Percentiles rank a stretch among this genome's conserved stretches.
phyloP scores from a whole-genome alignment of 257 asterid genomes.

The Craterostigma plantagineum region DNA sequence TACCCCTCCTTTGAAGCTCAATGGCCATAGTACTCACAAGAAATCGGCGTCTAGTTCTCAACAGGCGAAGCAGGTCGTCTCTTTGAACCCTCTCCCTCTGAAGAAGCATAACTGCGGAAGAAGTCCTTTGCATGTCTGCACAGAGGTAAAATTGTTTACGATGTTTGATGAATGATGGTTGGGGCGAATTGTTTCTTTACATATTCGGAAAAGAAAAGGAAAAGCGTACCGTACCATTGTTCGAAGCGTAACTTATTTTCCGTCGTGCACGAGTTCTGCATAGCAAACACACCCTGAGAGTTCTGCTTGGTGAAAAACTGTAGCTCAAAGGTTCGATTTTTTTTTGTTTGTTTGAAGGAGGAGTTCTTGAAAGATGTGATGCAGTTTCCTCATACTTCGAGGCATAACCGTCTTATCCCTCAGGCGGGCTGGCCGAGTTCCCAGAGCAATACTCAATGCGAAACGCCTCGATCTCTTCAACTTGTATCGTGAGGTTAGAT shows the following conservation, averaged over 20 bases:
- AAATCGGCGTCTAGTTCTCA: slow-evolving; percentile 44
- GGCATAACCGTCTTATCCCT: slow-evolving; percentile 94
- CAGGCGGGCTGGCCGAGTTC: slow-evolving; percentile 95
- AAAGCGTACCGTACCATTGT: too few species aligned
- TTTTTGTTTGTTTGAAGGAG: slow-evolving; percentile 29
- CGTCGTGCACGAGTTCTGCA: too few species aligned
- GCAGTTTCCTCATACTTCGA: slow-evolving; percentile 88
- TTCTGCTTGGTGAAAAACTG: neutral
- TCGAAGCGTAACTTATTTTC: too few species aligned
- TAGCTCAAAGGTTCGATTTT: slow-evolving; percentile 3
- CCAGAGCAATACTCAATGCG: slow-evolving; percentile 99
- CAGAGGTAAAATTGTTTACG: slow-evolving; percentile 46
- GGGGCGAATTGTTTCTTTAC: too few species aligned
- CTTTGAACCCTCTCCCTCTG: slow-evolving; percentile 87
- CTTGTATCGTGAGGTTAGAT: slow-evolving; percentile 88
- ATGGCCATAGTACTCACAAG: slow-evolving; percentile 30
- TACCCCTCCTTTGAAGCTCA: slow-evolving; percentile 38
- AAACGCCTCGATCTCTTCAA: slow-evolving; percentile 94
- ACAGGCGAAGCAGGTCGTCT: slow-evolving; percentile 85
- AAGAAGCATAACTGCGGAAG: slow-evolving; percentile 95
- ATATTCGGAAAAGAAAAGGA: too few species aligned
- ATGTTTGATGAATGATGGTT: neutral
- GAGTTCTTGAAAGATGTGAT: slow-evolving; percentile 89
- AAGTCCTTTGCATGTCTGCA: slow-evolving; percentile 77
- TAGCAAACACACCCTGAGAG: too few species aligned